Percentiles rank a stretch among this genome's conserved stretches.
Conservation (phyloP, 1,284 basidiomycete species). For the Tremellales sp. region DNA sequence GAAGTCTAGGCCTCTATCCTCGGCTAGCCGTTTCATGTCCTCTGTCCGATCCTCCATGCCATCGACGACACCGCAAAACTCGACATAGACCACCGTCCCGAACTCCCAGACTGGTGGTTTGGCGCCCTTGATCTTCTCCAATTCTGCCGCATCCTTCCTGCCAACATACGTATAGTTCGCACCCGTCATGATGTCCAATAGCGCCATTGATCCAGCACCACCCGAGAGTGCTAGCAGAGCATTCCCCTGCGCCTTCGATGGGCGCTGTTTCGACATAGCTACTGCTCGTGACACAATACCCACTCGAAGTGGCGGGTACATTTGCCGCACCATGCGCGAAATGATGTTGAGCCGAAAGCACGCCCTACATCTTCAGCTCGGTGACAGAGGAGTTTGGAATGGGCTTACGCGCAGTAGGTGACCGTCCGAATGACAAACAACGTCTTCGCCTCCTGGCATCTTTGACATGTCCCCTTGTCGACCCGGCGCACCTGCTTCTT, state of each 20-base stretch:
- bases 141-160: slow-evolving; percentile 10
- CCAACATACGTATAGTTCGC: slow-evolving; percentile 24
- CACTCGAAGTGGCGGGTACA: slow-evolving; percentile 30
- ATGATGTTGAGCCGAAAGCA: slow-evolving; percentile 31
- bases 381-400: neutral
- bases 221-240: slow-evolving; percentile 36
- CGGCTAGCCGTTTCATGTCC: slow-evolving; percentile 18
- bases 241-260: slow-evolving; percentile 18
- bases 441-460: slow-evolving; percentile 30
- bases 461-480: slow-evolving; percentile 30
- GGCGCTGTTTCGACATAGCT: slow-evolving; percentile 14
- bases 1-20: slow-evolving; percentile 21
- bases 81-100: slow-evolving; percentile 43
- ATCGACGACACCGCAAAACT: slow-evolving; percentile 30
- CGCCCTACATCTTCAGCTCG: slow-evolving; percentile 4
- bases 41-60: slow-evolving; percentile 14
- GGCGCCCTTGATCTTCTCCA: slow-evolving; percentile 32
- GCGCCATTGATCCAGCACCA: slow-evolving; percentile 39
- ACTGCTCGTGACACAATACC: slow-evolving; percentile 1
- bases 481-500: slow-evolving; percentile 16
- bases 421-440: slow-evolving; percentile 34
- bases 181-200: slow-evolving; percentile 32
- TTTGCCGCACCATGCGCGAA: slow-evolving; percentile 19
- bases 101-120: slow-evolving; percentile 34
- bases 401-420: slow-evolving; percentile 37